Percentiles rank a stretch among this genome's conserved stretches.
These are phyloP conservation scores for Neocatenulostroma microsporum DNA, from an alignment of 2,329 filamentous ascomycete species.

Conservation along the genomic window DNA sequence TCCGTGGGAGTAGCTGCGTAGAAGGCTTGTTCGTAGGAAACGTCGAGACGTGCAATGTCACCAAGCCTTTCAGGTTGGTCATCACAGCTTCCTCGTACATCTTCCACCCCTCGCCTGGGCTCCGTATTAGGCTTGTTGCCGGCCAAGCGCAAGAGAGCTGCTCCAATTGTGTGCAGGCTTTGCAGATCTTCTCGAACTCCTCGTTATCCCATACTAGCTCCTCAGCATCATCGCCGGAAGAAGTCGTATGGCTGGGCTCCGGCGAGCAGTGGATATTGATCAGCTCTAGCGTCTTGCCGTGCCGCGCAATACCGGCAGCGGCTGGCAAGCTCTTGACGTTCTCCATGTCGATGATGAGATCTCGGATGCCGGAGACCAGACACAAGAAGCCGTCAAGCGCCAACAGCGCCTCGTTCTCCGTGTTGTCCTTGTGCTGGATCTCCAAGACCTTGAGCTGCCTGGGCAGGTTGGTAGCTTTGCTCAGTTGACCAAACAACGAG, in stretches of 20 bases:
- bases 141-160: slow-evolving; percentile 44
- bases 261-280: slow-evolving; percentile 38
- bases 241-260: slow-evolving; percentile 1
- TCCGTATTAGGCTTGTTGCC: slow-evolving; percentile 35
- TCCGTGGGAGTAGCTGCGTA: slow-evolving; percentile 33
- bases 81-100: slow-evolving; percentile 31
- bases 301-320: slow-evolving; percentile 37
- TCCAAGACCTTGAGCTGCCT: slow-evolving; percentile 39
- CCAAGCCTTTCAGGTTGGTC: slow-evolving; percentile 30
- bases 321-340: slow-evolving; percentile 36
- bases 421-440: slow-evolving; percentile 42
- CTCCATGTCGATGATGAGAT: slow-evolving; percentile 38
- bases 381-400: slow-evolving; percentile 43
- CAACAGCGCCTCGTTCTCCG: slow-evolving; percentile 39
- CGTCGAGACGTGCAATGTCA: slow-evolving; percentile 42
- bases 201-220: slow-evolving; percentile 39
- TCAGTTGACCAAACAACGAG: slow-evolving; percentile 40
- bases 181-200: slow-evolving; percentile 41
- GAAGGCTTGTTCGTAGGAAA: slow-evolving; percentile 41
- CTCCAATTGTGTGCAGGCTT: slow-evolving; percentile 36
- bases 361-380: slow-evolving; percentile 38
- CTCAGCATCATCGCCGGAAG: slow-evolving; percentile 27
- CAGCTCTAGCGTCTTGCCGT: slow-evolving; percentile 38
- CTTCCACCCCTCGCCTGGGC: slow-evolving; percentile 36
- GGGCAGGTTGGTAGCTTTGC: slow-evolving; percentile 39